A percentile compares a stretch with the other conserved stretches of the same genome.
Evolutionary conservation across 164 flowering plant genomes (phyloP).

Genomic region (Sedum album): DNA sequence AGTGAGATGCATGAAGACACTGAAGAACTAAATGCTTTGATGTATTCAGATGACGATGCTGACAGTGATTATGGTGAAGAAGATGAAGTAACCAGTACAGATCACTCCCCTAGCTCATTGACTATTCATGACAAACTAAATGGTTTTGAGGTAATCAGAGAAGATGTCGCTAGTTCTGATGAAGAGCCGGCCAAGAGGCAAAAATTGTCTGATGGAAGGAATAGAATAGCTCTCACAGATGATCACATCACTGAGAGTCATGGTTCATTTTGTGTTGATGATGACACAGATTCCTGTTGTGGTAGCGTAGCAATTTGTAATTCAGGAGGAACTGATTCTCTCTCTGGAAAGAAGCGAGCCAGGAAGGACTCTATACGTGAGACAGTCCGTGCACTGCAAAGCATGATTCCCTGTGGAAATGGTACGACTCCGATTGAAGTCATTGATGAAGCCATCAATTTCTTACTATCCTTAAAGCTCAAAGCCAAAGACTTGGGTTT

Average conservation of each 20-base stretch:
- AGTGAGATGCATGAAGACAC: constrained; percentile 85
- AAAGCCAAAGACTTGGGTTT: not conserved
- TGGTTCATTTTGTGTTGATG: not conserved
- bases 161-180: too few relatives aligned
- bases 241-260: not conserved
- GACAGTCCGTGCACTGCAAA: not conserved
- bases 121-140: too few relatives aligned
- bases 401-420: not conserved
- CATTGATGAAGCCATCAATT: too few relatives aligned
- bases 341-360: constrained; percentile 2
- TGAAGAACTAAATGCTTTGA: too few relatives aligned
- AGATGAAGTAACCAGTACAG: not conserved
- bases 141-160: too few relatives aligned
- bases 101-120: not conserved
- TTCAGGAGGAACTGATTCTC: not conserved
- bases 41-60: too few relatives aligned
- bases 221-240: not conserved
- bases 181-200: constrained; percentile 2
- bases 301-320: not conserved
- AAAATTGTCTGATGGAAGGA: not conserved
- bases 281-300: constrained; percentile 7
- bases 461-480: not conserved
- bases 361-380: not conserved
- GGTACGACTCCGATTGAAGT: not conserved
- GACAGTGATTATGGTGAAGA: not conserved